Evolutionary conservation across 106 monocot genomes (phyloP), one percentile per base, ranked within the genome.

Genomic region (Dioscorea dumetorum): DNA sequence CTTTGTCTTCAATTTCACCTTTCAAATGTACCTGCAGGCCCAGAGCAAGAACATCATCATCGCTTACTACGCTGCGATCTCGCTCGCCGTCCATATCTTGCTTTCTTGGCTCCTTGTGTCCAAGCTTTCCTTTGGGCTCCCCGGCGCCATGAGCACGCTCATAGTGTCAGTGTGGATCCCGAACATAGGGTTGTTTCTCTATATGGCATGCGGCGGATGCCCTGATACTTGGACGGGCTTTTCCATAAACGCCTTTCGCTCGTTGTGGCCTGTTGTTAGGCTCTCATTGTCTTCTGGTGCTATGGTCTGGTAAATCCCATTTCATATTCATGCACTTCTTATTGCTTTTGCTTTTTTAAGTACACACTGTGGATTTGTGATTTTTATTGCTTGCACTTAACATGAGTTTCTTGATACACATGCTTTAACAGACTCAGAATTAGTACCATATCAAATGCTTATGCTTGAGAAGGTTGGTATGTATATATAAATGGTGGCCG

Each of bases 241-340:
- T 60, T 78, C 87, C 1, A 57, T 6, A 7, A 24, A 6, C 24
- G 83, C 81, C 51, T 83, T 84, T 8, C 57, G 50, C 4, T 80
- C 78, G 52, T 32, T 88, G 3, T 50, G 83, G 78, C 31, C 74
- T 11, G 50, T 81, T 9, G 22, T 84, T 19, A 83, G 76, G 78
- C 80, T 88, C 41, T 94, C 94, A 41, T 13, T 87, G 49, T 84
- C 90, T 24, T 87, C 87, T 48, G 94, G 87, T 19, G 82, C 66
- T 20, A 94, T 94, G 94, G 4, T 94, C 8, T 90, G 94, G 94
- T 94, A 78, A 62, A 28, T 28, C 28, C 28, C 28, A n/a, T 3
- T 28, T 1, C 1, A 28, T 3, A 28, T 28, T 3, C 28, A 28
- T 28, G 28, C 28, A 1, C 28, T 28, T 28, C 28, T 28, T 28